These are phyloP conservation scores for Fereydounia khargensis DNA, from an alignment of 1,284 basidiomycete genomes.

Conservation along the genomic window DNA sequence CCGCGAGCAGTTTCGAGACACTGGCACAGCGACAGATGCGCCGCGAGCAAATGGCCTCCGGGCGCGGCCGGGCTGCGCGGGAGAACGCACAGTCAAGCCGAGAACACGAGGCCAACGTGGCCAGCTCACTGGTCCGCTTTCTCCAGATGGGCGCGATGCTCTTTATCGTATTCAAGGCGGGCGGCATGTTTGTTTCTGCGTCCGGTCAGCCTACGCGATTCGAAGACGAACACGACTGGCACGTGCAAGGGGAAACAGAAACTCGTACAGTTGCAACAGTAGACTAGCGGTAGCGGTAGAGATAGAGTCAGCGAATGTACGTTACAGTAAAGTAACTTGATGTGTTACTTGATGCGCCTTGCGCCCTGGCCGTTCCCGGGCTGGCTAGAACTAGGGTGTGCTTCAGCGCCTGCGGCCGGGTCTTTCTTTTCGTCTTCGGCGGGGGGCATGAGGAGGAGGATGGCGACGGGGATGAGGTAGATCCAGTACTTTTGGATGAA, in stretches of 20 bases:
- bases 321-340: background rate
- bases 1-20: constrained; percentile 30
- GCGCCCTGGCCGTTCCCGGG: constrained; percentile 7
- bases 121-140: constrained; percentile 37
- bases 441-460: constrained; percentile 32
- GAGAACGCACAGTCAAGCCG: constrained; percentile 3
- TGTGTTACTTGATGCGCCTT: constrained; percentile 5
- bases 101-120: constrained; percentile 16
- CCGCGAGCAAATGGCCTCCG: constrained; percentile 20
- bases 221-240: background rate
- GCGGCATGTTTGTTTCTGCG: constrained; percentile 24
- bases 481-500: constrained; percentile 48
- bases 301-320: background rate
- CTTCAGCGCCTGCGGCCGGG: constrained; percentile 12
- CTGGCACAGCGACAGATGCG: constrained; percentile 17
- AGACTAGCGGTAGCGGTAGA: background rate
- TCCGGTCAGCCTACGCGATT: no score
- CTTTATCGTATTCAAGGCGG: constrained; percentile 29
- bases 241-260: no score
- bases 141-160: constrained; percentile 41
- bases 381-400: constrained; percentile 2
- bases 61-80: constrained; percentile 13
- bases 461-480: constrained; percentile 30
- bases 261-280: no score
- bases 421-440: constrained; percentile 12